These are phyloP conservation scores for Lizonia empirigonia DNA, from an alignment of 2,329 filamentous ascomycete genomes.

Conservation along the genomic window DNA sequence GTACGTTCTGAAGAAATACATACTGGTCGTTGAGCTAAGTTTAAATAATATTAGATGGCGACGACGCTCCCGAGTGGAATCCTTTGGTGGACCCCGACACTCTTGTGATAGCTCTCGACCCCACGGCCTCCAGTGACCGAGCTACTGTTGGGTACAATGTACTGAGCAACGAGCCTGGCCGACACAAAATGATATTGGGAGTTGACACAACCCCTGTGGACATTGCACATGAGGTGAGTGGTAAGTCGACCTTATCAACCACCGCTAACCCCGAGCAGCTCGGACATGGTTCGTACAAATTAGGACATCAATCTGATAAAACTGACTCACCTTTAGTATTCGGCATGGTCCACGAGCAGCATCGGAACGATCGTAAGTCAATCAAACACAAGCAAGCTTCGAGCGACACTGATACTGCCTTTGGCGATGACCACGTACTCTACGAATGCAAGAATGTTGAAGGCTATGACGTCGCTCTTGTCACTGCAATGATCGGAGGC, in stretches of 20 bases:
- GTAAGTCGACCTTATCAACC: neutral
- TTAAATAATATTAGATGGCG: no score
- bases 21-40: no score
- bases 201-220: neutral
- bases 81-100: neutral
- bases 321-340: neutral
- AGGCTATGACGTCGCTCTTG: neutral
- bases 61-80: neutral
- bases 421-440: neutral
- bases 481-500: neutral
- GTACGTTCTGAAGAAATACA: no score
- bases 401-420: neutral
- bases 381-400: neutral
- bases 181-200: constrained; percentile 2
- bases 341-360: constrained; percentile 11
- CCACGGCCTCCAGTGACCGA: neutral
- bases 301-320: rapidly evolving
- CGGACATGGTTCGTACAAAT: neutral
- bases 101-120: neutral
- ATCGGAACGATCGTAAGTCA: constrained; percentile 9
- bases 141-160: neutral
- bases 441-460: neutral
- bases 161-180: neutral
- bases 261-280: neutral
- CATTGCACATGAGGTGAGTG: constrained; percentile 2